Percentiles rank a stretch among this genome's conserved stretches.
Evolutionary conservation across 2,329 filamentous ascomycete genomes (phyloP).

Genomic region (Colletotrichum gigasporum): DNA sequence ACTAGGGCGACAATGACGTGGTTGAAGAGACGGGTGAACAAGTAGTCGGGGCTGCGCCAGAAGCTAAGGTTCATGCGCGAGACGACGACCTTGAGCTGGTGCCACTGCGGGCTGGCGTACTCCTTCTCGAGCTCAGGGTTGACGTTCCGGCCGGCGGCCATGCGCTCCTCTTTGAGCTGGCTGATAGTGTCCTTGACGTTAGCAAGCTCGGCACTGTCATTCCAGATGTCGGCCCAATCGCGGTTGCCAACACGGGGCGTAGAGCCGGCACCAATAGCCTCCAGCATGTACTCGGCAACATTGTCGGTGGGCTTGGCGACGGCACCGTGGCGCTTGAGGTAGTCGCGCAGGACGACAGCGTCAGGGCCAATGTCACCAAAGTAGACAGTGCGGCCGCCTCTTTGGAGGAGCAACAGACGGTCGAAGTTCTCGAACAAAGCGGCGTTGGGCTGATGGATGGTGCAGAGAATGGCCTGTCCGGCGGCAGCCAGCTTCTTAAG

Average conservation of each 20-base stretch:
- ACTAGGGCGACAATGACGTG: slow-evolving; percentile 82
- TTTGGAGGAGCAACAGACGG: slow-evolving; percentile 79
- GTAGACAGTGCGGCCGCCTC: slow-evolving; percentile 84
- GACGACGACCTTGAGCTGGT: slow-evolving; percentile 82
- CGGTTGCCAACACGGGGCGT: slow-evolving; percentile 75
- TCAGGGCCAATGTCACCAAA: slow-evolving; percentile 86
- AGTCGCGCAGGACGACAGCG: slow-evolving; percentile 73
- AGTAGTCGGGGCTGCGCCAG: slow-evolving; percentile 89
- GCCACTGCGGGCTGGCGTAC: slow-evolving; percentile 81
- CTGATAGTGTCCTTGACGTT: slow-evolving; percentile 73
- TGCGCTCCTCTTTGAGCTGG: slow-evolving; percentile 71
- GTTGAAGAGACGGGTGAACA: slow-evolving; percentile 87
- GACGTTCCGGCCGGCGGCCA: slow-evolving; percentile 47
- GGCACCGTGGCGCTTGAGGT: slow-evolving; percentile 69
- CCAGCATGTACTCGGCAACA: slow-evolving; percentile 83
- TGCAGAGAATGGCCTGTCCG: slow-evolving; percentile 89
- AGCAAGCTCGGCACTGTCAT: slow-evolving; percentile 75
- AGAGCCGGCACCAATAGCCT: slow-evolving; percentile 82
- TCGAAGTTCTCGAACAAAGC: slow-evolving; percentile 91
- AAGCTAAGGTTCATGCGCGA: slow-evolving; percentile 79
- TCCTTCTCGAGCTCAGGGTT: slow-evolving; percentile 72
- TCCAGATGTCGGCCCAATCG: slow-evolving; percentile 86
- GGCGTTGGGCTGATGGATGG: slow-evolving; percentile 90
- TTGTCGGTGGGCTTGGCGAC: slow-evolving; percentile 65
- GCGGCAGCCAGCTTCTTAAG: slow-evolving; percentile 80